Conservation (phyloP, 1,139 yeast genomes). For the Hanseniaspora gamundiae region DNA sequence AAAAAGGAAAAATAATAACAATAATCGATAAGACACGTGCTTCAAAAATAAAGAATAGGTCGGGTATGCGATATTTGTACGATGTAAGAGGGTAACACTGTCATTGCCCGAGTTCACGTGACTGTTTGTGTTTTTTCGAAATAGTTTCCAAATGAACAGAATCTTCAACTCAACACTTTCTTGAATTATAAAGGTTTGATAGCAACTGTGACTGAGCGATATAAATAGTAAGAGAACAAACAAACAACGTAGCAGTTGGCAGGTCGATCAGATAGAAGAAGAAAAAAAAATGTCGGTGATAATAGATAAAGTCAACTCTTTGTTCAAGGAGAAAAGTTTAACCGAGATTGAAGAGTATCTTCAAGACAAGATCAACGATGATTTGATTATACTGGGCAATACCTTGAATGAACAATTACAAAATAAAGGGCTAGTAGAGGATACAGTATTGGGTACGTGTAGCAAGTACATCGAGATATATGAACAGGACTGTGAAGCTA, state of each 20-base stretch:
- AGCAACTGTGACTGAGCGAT: no score
- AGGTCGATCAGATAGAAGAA: no score
- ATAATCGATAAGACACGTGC: not conserved
- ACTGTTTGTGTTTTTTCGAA: no score
- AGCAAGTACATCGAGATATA: conserved; percentile 13
- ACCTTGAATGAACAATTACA: conserved; percentile 10
- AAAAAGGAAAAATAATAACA: no score
- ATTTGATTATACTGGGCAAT: conserved; percentile 8
- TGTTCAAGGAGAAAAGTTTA: conserved; percentile 11
- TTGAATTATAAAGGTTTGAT: no score
- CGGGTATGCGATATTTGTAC: not conserved
- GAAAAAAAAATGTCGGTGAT: no score
- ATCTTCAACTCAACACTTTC: no score
- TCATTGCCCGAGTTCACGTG: no score
- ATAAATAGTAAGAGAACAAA: no score
- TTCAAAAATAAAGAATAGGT: not conserved
- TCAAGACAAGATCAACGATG: conserved; percentile 11
- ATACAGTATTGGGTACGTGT: conserved; percentile 15
- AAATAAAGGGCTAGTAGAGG: conserved; percentile 10
- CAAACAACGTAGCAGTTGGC: no score
- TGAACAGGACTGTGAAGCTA: conserved; percentile 10
- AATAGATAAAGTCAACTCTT: not conserved
- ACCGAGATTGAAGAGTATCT: conserved; percentile 14
- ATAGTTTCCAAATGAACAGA: no score
- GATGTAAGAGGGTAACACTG: no score